Percentiles rank a stretch among this genome's conserved stretches.
Conservation (phyloP, 108 stramenopile genomes). For the Poteriospumella lacustris region DNA sequence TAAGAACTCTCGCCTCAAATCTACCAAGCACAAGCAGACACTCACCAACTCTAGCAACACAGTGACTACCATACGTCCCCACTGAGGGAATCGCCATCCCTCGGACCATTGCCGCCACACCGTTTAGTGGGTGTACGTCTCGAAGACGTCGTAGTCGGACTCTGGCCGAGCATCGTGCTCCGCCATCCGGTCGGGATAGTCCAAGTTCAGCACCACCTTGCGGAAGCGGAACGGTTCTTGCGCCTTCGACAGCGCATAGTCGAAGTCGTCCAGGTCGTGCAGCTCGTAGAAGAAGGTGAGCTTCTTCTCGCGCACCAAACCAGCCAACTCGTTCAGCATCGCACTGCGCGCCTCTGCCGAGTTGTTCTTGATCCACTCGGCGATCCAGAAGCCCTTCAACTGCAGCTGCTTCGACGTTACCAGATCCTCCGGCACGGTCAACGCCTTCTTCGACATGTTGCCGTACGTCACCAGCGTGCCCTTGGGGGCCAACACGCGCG, state of each 20-base stretch:
- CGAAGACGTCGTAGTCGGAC: not conserved
- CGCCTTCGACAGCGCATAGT: slow-evolving; percentile 33
- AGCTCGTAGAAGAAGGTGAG: slow-evolving; percentile 38
- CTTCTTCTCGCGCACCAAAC: slow-evolving; percentile 31
- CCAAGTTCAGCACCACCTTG: slow-evolving; percentile 32
- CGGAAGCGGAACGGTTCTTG: slow-evolving; percentile 35
- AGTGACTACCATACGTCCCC: no score
- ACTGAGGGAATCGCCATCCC: no score
- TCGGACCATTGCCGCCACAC: not conserved
- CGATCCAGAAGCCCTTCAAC: slow-evolving; percentile 42
- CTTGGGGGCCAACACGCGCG: slow-evolving; percentile 17
- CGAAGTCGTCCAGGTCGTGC: slow-evolving; percentile 39
- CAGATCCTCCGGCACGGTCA: slow-evolving; percentile 32
- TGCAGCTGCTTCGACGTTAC: slow-evolving; percentile 37
- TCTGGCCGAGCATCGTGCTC: slow-evolving; percentile 6
- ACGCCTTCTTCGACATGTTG: slow-evolving; percentile 42
- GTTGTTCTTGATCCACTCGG: slow-evolving; percentile 38
- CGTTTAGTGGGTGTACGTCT: not conserved
- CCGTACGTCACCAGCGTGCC: slow-evolving; percentile 43
- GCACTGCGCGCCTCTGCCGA: slow-evolving; percentile 36
- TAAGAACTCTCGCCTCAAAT: no score
- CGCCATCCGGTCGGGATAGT: slow-evolving; percentile 19
- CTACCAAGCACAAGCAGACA: no score
- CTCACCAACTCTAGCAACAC: no score
- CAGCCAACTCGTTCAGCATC: slow-evolving; percentile 34